A percentile compares a stretch with the other conserved stretches of the same genome.
phyloP scores from a whole-genome alignment of 441 rosid species.

The Arabidopsis lyrata region DNA sequence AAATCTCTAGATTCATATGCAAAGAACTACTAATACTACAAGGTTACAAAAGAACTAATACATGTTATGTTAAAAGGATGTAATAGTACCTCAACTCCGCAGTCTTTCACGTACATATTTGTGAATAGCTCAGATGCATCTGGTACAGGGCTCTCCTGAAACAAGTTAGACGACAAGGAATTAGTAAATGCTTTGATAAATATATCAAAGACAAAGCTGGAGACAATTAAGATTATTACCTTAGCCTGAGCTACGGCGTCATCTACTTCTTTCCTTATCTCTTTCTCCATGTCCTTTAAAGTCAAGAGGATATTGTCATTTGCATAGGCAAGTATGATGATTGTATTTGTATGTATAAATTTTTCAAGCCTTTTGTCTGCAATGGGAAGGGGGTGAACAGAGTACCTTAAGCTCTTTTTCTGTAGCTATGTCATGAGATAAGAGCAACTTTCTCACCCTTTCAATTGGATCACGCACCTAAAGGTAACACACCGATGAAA shows the following conservation, averaged over 20 bases:
- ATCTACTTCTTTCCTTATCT: conserved; percentile 89
- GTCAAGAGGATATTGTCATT: conserved; percentile 16
- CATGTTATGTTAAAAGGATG: neutral
- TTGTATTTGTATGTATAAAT: neutral
- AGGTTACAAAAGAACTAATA: neutral
- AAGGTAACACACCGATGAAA: conserved; percentile 20
- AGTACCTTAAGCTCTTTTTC: conserved; percentile 95
- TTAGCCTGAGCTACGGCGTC: conserved; percentile 94
- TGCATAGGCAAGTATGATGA: neutral
- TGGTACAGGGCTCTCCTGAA: conserved; percentile 90
- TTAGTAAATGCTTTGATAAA: neutral
- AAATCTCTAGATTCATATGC: conserved; percentile 26
- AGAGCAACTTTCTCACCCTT: conserved; percentile 78
- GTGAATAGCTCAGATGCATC: conserved; percentile 85
- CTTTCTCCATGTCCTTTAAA: conserved; percentile 89
- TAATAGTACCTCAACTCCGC: conserved; percentile 72
- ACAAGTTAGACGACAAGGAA: conserved; percentile 13
- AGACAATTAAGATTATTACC: conserved; percentile 50
- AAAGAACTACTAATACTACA: neutral
- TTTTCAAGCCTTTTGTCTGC: neutral
- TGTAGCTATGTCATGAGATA: conserved; percentile 85
- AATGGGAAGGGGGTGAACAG: neutral
- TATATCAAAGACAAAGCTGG: conserved; percentile 1
- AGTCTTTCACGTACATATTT: conserved; percentile 76
- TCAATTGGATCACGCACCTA: conserved; percentile 97